Conservation (phyloP, 2,329 filamentous ascomycete species). For the Cucurbitaria berberidis region DNA sequence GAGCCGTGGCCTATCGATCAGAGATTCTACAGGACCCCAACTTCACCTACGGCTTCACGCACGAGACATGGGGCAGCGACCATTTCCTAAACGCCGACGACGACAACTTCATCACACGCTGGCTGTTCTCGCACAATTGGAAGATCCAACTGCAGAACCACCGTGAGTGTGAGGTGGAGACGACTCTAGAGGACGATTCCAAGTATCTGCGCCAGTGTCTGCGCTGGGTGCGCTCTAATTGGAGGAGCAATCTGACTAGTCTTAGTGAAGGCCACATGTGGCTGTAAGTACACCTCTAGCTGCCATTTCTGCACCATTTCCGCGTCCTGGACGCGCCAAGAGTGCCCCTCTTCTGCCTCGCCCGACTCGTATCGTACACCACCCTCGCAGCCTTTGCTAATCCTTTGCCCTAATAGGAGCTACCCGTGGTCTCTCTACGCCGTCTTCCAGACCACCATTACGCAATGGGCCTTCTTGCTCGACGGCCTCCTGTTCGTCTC, state of each 20-base stretch:
- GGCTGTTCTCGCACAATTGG: slow-evolving; percentile 91
- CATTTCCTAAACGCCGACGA: slow-evolving; percentile 95
- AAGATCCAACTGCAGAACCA: slow-evolving; percentile 97
- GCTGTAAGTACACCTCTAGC: slow-evolving; percentile 67
- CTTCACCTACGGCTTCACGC: slow-evolving; percentile 88
- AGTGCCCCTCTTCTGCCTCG: slow-evolving; percentile 33
- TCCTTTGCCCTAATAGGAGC: slow-evolving; percentile 62
- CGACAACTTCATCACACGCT: slow-evolving; percentile 97
- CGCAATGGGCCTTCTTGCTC: slow-evolving; percentile 80
- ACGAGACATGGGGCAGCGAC: slow-evolving; percentile 72
- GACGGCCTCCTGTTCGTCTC: slow-evolving; percentile 61
- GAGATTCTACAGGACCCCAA: slow-evolving; percentile 84
- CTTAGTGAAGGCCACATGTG: slow-evolving; percentile 83
- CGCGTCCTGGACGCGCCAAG: slow-evolving; percentile 36
- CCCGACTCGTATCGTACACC: slow-evolving; percentile 12
- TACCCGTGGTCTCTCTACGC: slow-evolving; percentile 95
- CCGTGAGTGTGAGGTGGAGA: slow-evolving; percentile 81
- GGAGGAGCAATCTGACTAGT: slow-evolving; percentile 95
- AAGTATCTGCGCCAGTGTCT: slow-evolving; percentile 94
- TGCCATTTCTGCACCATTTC: slow-evolving; percentile 32
- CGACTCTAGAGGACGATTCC: slow-evolving; percentile 84
- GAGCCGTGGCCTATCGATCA: slow-evolving; percentile 89
- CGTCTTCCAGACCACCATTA: slow-evolving; percentile 89
- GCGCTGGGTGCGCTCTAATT: slow-evolving; percentile 95
- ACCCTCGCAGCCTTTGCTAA: slow-evolving; percentile 32